Evolutionary conservation across 768 basidiomycete species (phyloP).

Genomic region (Mycena indigotica): DNA sequence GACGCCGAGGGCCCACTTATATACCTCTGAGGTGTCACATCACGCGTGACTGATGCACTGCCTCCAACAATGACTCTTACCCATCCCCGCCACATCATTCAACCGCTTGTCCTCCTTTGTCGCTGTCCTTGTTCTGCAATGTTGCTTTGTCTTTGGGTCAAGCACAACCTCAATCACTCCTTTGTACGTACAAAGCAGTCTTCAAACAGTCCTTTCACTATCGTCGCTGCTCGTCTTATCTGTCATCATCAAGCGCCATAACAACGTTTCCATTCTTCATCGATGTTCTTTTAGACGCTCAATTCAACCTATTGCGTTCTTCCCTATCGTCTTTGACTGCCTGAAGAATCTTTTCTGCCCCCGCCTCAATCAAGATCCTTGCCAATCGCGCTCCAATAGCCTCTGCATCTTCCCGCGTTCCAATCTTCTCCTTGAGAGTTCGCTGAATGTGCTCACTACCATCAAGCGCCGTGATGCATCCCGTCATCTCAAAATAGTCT

Average conservation of each 20-base stretch:
- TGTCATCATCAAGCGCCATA: background rate
- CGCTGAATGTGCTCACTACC: slow-evolving; percentile 73
- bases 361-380: slow-evolving; percentile 58
- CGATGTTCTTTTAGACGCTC: background rate
- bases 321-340: slow-evolving; percentile 69
- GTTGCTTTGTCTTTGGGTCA: no score
- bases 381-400: slow-evolving; percentile 68
- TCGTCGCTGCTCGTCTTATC: background rate
- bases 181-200: background rate
- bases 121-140: background rate
- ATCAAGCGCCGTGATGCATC: slow-evolving; percentile 81
- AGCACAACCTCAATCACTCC: background rate
- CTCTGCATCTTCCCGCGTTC: slow-evolving; percentile 61
- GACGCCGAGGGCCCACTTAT: slow-evolving; percentile 43
- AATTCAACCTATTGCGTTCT: background rate
- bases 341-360: slow-evolving; percentile 78
- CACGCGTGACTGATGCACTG: background rate
- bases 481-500: slow-evolving; percentile 61
- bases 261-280: background rate
- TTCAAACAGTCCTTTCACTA: background rate
- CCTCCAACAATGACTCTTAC: background rate
- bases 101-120: background rate
- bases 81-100: background rate
- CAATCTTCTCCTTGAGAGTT: slow-evolving; percentile 53
- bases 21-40: slow-evolving; percentile 34